Evolutionary conservation across 176 grass and related monocot species (phyloP), one percentile per base, ranked within the genome.

Genomic region (Aechmea fasciata): DNA sequence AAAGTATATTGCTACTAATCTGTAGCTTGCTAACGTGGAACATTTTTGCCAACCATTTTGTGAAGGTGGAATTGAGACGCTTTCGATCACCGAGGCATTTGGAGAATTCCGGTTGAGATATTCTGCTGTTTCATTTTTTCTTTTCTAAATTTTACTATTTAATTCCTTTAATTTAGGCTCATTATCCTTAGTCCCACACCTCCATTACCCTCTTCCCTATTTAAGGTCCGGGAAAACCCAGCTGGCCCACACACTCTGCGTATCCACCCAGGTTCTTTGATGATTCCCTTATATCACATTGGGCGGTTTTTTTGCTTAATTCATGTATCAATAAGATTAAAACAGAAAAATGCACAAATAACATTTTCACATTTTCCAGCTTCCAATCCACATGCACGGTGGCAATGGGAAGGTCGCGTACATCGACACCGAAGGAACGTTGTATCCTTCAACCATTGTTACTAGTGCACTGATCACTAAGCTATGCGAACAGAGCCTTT

Each of bases 61-160:
- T 73, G 64, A 82, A 96, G 88, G 88, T 73, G 88, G 92, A 75
- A 91, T 96, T 66, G 92, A 96, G 79, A 96, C 88, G n/a, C 88
- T 91, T 49, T 79, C 85, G 11, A 90, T 96, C 74, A 96, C 92
- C 47, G 88, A 96, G 73, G 88, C 88, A 69, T 96, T 82, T 64
- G 92, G 92, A n/a, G 92, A 96, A 83, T 96, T 96, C 52, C 77
- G 88, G 92, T 89, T 5, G 1, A 25, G 77, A 75, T 41, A 66
- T 78, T 70, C 11, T 49, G 13, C 25, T 82, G 13, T 11, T 75
- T 1, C 66, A 52, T 8, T 11, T 48, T 22, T 26, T 79, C 47
- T 11, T 47, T 26, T 26, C 69, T 5, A 41, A 14, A 13, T 67
- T 67, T 9, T 41, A 41, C 33, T 41, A 7, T 41, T 47, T 48